phyloP scores from a whole-genome alignment of 768 basidiomycete species.

The Tephrocybe sp. region DNA sequence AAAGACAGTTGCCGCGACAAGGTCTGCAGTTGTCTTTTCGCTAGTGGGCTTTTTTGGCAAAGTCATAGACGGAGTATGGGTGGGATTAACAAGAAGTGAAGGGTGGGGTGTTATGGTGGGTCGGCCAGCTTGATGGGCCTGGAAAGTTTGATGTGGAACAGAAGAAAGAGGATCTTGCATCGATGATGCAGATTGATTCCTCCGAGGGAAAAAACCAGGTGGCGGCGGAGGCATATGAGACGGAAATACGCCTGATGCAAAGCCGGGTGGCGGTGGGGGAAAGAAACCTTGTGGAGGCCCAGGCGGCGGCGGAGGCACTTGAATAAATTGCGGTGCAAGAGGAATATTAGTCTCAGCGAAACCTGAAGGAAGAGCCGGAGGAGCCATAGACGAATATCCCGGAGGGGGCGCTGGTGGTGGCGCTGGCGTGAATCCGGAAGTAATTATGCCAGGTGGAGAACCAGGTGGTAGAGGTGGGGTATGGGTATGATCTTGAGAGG shows the following conservation, averaged over 20 bases:
- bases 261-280: constrained; percentile 16
- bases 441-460: too few relatives aligned
- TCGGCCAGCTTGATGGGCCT: constrained; percentile 61
- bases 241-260: constrained; percentile 28
- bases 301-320: constrained; percentile 51
- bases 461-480: constrained; percentile 7
- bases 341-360: constrained; percentile 26
- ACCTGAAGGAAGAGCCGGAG: constrained; percentile 28
- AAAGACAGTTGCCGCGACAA: constrained; percentile 68
- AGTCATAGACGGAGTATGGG: constrained; percentile 24
- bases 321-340: constrained; percentile 19
- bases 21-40: constrained; percentile 29
- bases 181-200: constrained; percentile 47
- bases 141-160: constrained; percentile 78
- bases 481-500: too few relatives aligned
- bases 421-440: constrained; percentile 3
- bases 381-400: constrained; percentile 19
- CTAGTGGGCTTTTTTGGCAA: constrained; percentile 34
- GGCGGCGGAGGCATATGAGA: constrained; percentile 46
- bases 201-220: constrained; percentile 65
- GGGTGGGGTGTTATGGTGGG: constrained; percentile 34
- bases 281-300: too few relatives aligned
- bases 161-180: constrained; percentile 77
- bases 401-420: constrained; percentile 23
- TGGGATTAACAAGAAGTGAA: constrained; percentile 44